Percentiles rank a stretch among this genome's conserved stretches.
Conservation (phyloP, 306 rosid species). For the Vigna angularis region DNA sequence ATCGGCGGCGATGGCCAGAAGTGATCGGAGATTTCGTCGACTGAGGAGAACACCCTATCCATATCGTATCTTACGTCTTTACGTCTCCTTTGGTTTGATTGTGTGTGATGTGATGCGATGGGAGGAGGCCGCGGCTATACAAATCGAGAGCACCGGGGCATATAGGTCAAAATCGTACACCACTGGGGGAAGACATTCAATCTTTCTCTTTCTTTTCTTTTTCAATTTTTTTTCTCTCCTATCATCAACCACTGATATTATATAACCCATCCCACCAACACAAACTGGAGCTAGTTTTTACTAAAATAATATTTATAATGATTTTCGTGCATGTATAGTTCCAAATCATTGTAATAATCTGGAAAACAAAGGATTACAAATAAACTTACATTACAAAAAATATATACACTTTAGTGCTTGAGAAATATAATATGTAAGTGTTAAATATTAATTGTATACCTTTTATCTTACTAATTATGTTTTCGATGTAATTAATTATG, state of each 20-base stretch:
- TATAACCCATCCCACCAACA: too few relatives aligned
- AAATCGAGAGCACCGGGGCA: constrained; percentile 30
- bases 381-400: too few relatives aligned
- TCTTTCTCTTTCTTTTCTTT: background rate
- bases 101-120: constrained; percentile 20
- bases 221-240: background rate
- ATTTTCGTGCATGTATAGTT: too few relatives aligned
- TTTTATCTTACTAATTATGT: too few relatives aligned
- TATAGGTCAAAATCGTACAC: background rate
- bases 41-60: constrained; percentile 92
- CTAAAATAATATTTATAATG: too few relatives aligned
- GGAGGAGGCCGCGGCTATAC: background rate
- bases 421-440: too few relatives aligned
- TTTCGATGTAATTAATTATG: too few relatives aligned
- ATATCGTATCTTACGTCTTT: constrained; percentile 39
- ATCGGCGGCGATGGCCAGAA: constrained; percentile 65
- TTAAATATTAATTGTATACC: too few relatives aligned
- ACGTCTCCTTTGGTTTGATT: background rate
- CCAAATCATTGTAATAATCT: too few relatives aligned
- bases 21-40: constrained; percentile 79
- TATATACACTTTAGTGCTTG: too few relatives aligned
- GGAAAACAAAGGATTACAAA: too few relatives aligned
- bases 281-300: too few relatives aligned
- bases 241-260: background rate
- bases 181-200: background rate